Conservation (phyloP, 192 early-diverging fungal genomes). For the Glomus cerebriforme region DNA sequence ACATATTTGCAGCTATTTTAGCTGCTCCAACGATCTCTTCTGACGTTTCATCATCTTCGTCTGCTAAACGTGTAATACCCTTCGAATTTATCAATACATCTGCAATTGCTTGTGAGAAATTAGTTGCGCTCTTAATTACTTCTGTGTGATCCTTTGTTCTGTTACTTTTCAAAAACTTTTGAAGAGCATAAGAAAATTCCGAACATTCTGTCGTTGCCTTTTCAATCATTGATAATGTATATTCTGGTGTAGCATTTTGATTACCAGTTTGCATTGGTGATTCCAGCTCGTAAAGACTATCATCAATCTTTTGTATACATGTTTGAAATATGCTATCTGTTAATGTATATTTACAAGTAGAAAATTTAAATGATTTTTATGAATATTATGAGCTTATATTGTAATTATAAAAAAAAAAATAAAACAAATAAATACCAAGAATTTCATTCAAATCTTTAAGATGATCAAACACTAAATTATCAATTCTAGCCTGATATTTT, state of each 20-base stretch:
- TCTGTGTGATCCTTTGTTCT: conserved; percentile 76
- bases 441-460: conserved; percentile 71
- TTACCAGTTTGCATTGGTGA: conserved; percentile 81
- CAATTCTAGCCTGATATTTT: conserved; percentile 62
- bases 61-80: conserved; percentile 81
- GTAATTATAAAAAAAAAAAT: background rate
- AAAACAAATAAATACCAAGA: conserved; percentile 46
- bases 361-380: conserved; percentile 34
- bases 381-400: conserved; percentile 28
- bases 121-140: conserved; percentile 79
- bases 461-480: conserved; percentile 65
- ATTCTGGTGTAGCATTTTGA: conserved; percentile 86
- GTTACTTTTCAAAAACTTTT: conserved; percentile 46
- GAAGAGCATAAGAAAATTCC: conserved; percentile 56
- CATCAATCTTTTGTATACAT: conserved; percentile 86
- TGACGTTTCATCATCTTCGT: conserved; percentile 70
- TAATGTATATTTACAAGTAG: background rate
- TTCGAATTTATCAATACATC: conserved; percentile 89
- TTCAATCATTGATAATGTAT: conserved; percentile 90
- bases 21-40: conserved; percentile 78
- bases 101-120: conserved; percentile 77
- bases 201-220: conserved; percentile 69
- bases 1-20: conserved; percentile 63
- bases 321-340: conserved; percentile 84
- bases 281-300: conserved; percentile 86